A percentile compares a stretch with the other conserved stretches of the same genome.
These are phyloP conservation scores for Debaryomyces sp. DNA, from an alignment of 1,139 yeast genomes.

Conservation along the genomic window DNA sequence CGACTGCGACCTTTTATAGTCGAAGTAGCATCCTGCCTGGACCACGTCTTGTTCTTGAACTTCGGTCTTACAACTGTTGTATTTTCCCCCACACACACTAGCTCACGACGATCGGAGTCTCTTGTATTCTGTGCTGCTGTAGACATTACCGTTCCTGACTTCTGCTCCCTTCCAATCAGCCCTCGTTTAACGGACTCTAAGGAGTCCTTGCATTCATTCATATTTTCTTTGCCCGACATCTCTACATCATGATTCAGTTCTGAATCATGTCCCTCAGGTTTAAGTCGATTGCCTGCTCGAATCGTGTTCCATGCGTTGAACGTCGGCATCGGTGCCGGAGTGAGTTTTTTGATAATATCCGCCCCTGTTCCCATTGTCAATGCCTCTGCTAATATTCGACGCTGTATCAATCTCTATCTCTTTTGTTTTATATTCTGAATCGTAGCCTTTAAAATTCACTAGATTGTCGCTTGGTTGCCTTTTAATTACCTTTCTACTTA, in stretches of 20 bases:
- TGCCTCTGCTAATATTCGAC: background rate
- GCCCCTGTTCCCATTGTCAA: slow-evolving; percentile 1
- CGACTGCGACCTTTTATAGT: background rate
- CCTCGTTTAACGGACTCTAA: background rate
- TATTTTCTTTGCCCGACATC: background rate
- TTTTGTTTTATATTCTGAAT: background rate
- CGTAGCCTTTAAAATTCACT: background rate
- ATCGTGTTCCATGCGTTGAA: slow-evolving; percentile 20
- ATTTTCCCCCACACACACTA: slow-evolving; percentile 16
- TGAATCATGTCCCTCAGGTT: background rate
- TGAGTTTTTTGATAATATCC: slow-evolving; percentile 14
- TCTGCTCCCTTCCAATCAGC: background rate
- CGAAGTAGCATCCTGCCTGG: background rate
- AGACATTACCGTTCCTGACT: background rate
- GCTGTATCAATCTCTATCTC: background rate
- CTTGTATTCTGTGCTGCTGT: background rate
- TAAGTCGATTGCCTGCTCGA: slow-evolving; percentile 8
- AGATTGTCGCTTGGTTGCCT: too few relatives aligned
- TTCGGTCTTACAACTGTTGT: slow-evolving; percentile 15
- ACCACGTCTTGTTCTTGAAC: slow-evolving; percentile 8
- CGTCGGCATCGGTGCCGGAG: slow-evolving; percentile 22
- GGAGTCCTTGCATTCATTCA: background rate
- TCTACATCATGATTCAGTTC: background rate
- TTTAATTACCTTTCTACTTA: background rate
- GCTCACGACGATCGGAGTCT: background rate